Evolutionary conservation across 257 asterid genomes (phyloP).

Genomic region (Capsicum chinense): DNA sequence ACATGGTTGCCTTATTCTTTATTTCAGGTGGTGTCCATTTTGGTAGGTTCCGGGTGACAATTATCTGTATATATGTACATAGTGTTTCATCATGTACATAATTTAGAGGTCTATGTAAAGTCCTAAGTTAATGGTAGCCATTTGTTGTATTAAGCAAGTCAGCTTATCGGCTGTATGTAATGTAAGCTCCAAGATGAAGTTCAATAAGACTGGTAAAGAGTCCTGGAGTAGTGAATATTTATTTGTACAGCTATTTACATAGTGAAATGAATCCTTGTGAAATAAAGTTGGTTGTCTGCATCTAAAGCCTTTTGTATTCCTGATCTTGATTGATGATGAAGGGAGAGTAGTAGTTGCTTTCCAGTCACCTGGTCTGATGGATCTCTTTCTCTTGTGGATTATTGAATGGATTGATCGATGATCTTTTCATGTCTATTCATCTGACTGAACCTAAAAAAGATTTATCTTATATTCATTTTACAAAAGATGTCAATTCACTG

Average conservation of each 20-base stretch:
- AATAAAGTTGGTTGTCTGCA: constrained; percentile 9
- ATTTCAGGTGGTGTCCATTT: constrained; percentile 99
- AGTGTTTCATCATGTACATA: constrained; percentile 23
- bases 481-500: background rate
- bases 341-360: background rate
- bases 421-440: background rate
- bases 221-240: constrained; percentile 18
- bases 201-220: background rate
- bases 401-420: too few relatives aligned
- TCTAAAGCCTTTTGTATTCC: background rate
- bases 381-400: background rate
- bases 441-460: too few relatives aligned
- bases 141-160: constrained; percentile 12
- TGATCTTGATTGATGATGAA: background rate
- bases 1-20: constrained; percentile 13
- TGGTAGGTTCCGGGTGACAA: constrained; percentile 53
- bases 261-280: background rate
- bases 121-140: constrained; percentile 21
- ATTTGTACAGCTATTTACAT: constrained; percentile 3
- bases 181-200: constrained; percentile 13
- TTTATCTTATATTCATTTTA: too few relatives aligned
- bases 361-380: background rate
- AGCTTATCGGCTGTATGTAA: constrained; percentile 20
- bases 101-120: constrained; percentile 4
- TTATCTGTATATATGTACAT: constrained; percentile 34